Conservation (phyloP, 2,329 filamentous ascomycete species). For the Sporothrix euskadiensis region DNA sequence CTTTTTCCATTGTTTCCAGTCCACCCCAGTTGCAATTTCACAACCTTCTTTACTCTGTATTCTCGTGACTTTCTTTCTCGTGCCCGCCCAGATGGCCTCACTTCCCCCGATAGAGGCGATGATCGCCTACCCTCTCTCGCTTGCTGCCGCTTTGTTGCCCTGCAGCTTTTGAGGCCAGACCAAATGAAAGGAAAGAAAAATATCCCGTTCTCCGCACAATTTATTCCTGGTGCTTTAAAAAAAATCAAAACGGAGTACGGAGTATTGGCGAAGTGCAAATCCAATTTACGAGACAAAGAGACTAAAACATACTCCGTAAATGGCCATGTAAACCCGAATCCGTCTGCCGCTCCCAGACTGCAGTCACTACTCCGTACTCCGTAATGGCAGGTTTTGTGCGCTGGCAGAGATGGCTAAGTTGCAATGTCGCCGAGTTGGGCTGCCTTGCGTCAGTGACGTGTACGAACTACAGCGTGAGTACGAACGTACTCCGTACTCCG, state of each 20-base stretch:
- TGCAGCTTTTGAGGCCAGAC: not conserved
- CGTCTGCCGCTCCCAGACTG: not conserved
- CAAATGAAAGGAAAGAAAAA: not conserved
- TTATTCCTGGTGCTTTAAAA: not conserved
- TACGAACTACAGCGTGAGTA: too few species aligned
- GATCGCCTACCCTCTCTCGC: not conserved
- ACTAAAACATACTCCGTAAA: too few species aligned
- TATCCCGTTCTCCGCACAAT: conserved; percentile 10
- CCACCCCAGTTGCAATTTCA: not conserved
- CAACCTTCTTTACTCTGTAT: not conserved
- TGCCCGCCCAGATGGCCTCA: not conserved
- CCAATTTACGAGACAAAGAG: not conserved
- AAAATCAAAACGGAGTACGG: not conserved
- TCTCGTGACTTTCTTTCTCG: not conserved
- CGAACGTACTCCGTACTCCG: not conserved
- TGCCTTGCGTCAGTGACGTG: not conserved
- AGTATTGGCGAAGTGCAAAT: not conserved
- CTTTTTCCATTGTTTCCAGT: not conserved
- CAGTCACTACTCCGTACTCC: not conserved
- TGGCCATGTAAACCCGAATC: not conserved
- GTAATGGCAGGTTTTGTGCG: too few species aligned
- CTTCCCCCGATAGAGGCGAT: not conserved
- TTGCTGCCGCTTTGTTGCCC: not conserved
- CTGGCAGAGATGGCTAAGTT: not conserved
- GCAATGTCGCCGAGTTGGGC: not conserved